Evolutionary conservation across 305 asterid genomes (phyloP).

Genomic region (Fraxinus baroniana): DNA sequence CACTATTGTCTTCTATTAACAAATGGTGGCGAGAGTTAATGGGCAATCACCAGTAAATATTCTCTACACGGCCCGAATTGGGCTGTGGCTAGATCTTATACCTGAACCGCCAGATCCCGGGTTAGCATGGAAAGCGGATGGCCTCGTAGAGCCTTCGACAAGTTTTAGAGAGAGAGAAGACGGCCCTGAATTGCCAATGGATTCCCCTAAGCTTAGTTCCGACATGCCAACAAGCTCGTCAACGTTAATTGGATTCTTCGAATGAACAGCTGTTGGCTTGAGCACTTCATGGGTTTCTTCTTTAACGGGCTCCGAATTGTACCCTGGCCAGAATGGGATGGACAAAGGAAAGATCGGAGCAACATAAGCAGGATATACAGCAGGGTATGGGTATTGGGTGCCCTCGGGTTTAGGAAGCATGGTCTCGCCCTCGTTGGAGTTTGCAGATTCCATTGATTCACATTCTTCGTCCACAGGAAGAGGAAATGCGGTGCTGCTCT

Average conservation of each 20-base stretch:
- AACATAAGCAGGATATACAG: conserved; percentile 73
- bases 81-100: conserved; percentile 63
- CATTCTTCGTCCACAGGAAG: conserved; percentile 66
- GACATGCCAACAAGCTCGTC: conserved; percentile 94
- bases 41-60: conserved; percentile 4
- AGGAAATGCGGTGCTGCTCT: conserved; percentile 44
- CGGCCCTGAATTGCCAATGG: conserved; percentile 55
- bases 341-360: conserved; percentile 70
- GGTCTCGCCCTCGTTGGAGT: conserved; percentile 61
- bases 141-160: conserved; percentile 76
- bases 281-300: conserved; percentile 81
- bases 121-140: conserved; percentile 93
- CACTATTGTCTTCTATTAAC: conserved; percentile 44
- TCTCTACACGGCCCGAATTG: conserved; percentile 72
- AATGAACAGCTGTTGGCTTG: conserved; percentile 90
- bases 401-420: conserved; percentile 46
- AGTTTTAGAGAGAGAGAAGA: conserved; percentile 66
- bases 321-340: conserved; percentile 69
- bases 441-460: conserved; percentile 83
- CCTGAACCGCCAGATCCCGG: conserved; percentile 56
- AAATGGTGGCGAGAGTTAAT: conserved; percentile 28
- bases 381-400: conserved; percentile 63
- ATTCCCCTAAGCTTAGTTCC: conserved; percentile 77
- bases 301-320: conserved; percentile 48
- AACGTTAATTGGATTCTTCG: conserved; percentile 79